Base-by-base conservation (phyloP, 1,284 basidiomycete species). In the Anthracocystis walkeri region DNA sequence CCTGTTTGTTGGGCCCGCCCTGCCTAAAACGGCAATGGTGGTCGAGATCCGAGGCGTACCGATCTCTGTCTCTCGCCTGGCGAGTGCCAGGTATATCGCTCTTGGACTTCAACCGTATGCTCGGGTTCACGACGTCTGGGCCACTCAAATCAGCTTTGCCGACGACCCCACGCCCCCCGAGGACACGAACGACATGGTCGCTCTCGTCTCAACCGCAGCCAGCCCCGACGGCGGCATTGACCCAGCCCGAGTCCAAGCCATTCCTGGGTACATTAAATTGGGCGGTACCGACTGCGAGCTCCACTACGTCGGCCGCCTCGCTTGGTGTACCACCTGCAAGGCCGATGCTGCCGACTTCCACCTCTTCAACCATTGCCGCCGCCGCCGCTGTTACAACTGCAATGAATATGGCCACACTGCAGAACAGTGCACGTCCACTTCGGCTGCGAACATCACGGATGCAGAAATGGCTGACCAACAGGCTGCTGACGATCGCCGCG, bases 81-180 rank as follows among this genome's bases (percentile, higher is more conserved):
- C n/a, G n/a, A n/a, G n/a, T n/a, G n/a, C n/a, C n/a, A n/a, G n/a
- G n/a, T n/a, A n/a, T 18, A 41, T 41, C 18, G n/a, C 40, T n/a
- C 40, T n/a, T 8, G n/a, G 40, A 4, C 40, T 41, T 8, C 40
- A 8, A 41, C 40, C 40, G 1, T 41, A n/a, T 8, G 40, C 40
- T n/a, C 40, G n/a, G n/a, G 40, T 41, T n/a, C 40, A 41, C 40
- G 40, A 41, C n/a, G n/a, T 41, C 18, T 41, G 40, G 40, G n/a
- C n/a, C 16, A 10, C 18, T 4, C 40, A 41, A n/a, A 41, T 41
- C 40, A n/a, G 16, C 18, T 41, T 41, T n/a, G 16, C 12, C 3
- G 40, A n/a, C 40, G 40, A 41, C 11, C 40, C 40, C n/a, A 18
- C 18, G n/a, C 40, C 40, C 16, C 40, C n/a, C n/a, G n/a, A 41